phyloP scores from a whole-genome alignment of 352 stramenopile species.

The Globisporangium carolinianum region DNA sequence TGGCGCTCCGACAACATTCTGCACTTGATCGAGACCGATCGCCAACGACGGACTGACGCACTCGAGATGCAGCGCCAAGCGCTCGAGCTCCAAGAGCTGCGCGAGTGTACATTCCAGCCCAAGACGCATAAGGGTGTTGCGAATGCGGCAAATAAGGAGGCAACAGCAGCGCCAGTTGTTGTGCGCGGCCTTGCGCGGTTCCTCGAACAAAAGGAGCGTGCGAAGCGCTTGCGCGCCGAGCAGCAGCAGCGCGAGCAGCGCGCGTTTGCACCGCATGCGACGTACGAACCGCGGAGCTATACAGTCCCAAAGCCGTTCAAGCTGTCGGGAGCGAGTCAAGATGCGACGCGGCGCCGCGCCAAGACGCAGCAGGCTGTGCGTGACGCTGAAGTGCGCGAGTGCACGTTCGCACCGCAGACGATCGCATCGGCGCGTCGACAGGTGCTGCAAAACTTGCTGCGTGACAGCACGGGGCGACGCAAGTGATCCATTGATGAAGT shows the following conservation, averaged over 20 bases:
- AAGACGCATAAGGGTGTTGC: slow-evolving; percentile 27
- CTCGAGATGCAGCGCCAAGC: slow-evolving; percentile 57
- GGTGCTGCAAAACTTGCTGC: slow-evolving; percentile 41
- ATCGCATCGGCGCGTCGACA: slow-evolving; percentile 48
- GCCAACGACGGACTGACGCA: slow-evolving; percentile 41
- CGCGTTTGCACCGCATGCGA: slow-evolving; percentile 42
- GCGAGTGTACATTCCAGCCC: slow-evolving; percentile 82
- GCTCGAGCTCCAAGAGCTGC: slow-evolving; percentile 50
- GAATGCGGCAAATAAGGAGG: slow-evolving; percentile 5
- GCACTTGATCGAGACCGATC: slow-evolving; percentile 57
- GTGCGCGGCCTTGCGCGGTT: slow-evolving; percentile 74
- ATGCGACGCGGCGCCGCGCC: slow-evolving; percentile 34
- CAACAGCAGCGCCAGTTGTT: slow-evolving; percentile 31
- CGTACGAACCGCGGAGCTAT: slow-evolving; percentile 66
- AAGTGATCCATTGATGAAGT: no score
- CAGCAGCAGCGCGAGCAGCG: slow-evolving; percentile 55
- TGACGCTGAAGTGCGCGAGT: slow-evolving; percentile 44
- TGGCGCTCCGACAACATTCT: slow-evolving; percentile 65
- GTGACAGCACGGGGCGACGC: slow-evolving; percentile 4
- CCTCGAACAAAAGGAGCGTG: slow-evolving; percentile 64
- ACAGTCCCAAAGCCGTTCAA: slow-evolving; percentile 75
- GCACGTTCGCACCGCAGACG: slow-evolving; percentile 50
- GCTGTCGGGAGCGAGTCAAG: slow-evolving; percentile 51
- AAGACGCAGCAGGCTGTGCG: slow-evolving; percentile 43
- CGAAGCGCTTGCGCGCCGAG: slow-evolving; percentile 60